Percentiles rank a stretch among this genome's conserved stretches.
phyloP scores from a whole-genome alignment of 2,329 filamentous ascomycete genomes.

The Diaporthe sp. region DNA sequence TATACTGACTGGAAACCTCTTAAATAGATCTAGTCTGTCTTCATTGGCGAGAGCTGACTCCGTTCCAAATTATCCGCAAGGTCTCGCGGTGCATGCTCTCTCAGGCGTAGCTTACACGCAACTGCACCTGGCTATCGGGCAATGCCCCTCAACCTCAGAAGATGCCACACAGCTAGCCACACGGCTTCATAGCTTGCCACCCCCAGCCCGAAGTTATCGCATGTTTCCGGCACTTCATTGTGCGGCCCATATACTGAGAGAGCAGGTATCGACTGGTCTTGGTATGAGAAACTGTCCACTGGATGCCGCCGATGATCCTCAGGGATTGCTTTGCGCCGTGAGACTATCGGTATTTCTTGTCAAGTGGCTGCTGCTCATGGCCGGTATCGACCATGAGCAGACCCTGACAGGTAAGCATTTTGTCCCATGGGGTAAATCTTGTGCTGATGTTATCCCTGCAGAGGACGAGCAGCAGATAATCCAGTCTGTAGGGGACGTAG shows the following conservation, averaged over 20 bases:
- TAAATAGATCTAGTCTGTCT: background rate
- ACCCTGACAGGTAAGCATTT: background rate
- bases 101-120: too few relatives aligned
- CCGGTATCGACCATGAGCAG: background rate
- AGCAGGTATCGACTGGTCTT: background rate
- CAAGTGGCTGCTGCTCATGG: constrained; percentile 13
- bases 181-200: background rate
- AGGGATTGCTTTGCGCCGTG: background rate
- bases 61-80: rapidly evolving
- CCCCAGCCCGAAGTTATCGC: background rate
- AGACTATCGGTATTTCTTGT: background rate
- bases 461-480: background rate
- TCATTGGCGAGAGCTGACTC: background rate
- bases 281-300: too few relatives aligned
- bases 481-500: background rate
- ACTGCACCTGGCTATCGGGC: background rate
- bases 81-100: background rate
- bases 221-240: background rate
- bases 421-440: too few relatives aligned
- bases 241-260: background rate
- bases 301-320: background rate
- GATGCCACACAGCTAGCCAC: background rate
- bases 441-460: background rate
- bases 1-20: background rate
- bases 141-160: background rate